phyloP scores from a whole-genome alignment of 345 rosid genomes.

The Populus tremula region DNA sequence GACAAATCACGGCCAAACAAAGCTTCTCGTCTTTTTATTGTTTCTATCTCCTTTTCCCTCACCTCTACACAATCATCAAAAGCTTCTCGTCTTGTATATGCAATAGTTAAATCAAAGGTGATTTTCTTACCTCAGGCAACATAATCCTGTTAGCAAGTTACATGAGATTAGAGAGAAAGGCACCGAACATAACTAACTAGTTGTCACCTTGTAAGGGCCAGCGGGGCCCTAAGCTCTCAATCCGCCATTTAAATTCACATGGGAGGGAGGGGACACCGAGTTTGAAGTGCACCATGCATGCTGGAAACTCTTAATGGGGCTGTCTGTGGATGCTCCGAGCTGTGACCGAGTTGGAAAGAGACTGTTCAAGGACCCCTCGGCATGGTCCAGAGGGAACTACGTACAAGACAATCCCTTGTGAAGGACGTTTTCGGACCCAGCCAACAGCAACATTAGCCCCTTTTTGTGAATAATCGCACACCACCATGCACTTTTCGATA shows the following conservation, averaged over 20 bases:
- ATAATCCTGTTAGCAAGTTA: no score
- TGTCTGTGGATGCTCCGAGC: constrained; percentile 1
- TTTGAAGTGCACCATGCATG: background rate
- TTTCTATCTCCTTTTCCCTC: no score
- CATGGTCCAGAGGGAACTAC: constrained; percentile 16
- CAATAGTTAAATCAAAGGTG: no score
- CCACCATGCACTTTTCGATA: background rate
- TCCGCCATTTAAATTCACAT: constrained; percentile 11
- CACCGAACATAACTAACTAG: background rate
- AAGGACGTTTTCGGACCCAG: constrained; percentile 28
- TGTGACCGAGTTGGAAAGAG: background rate
- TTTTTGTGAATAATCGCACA: no score
- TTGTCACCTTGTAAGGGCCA: background rate
- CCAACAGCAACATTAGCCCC: background rate
- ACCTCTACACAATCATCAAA: no score
- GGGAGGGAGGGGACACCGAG: background rate
- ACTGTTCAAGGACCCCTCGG: background rate
- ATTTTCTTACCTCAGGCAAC: no score
- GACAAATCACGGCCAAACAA: no score
- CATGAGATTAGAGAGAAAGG: background rate
- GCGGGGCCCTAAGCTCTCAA: background rate
- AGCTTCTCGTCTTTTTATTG: no score
- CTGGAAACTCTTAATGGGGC: background rate
- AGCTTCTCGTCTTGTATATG: no score
- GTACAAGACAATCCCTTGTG: constrained; percentile 46